Percentiles rank a stretch among this genome's conserved stretches.
Evolutionary conservation across 2,329 filamentous ascomycete species (phyloP).

Genomic region (Colletotrichum tabaci): DNA sequence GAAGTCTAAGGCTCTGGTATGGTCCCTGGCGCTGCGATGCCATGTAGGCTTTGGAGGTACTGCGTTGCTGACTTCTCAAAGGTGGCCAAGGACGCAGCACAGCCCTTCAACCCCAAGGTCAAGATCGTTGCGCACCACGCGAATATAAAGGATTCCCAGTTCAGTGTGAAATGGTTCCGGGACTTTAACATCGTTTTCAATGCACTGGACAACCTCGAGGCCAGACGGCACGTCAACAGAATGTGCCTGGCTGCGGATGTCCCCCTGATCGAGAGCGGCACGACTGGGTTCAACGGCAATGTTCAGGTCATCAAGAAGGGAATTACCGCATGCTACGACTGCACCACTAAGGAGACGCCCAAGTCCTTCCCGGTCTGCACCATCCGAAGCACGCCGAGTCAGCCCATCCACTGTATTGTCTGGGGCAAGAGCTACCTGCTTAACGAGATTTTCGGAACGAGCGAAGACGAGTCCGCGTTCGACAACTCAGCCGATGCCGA

Average conservation of each 20-base stretch:
- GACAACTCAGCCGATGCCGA: constrained; percentile 86
- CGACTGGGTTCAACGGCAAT: constrained; percentile 97
- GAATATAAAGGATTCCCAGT: constrained; percentile 92
- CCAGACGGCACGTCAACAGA: constrained; percentile 93
- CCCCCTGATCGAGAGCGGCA: constrained; percentile 95
- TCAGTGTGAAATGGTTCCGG: constrained; percentile 91
- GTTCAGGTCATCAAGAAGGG: constrained; percentile 97
- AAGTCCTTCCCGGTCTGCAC: constrained; percentile 98
- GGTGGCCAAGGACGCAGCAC: constrained; percentile 93
- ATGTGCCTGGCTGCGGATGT: constrained; percentile 96
- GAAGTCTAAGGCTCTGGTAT: constrained; percentile 92
- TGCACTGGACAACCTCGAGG: constrained; percentile 95
- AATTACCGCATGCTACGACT: constrained; percentile 96
- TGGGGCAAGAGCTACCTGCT: constrained; percentile 98
- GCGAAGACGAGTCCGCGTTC: constrained; percentile 87
- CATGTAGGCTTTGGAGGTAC: constrained; percentile 15
- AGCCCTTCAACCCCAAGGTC: constrained; percentile 89
- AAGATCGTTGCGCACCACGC: constrained; percentile 91
- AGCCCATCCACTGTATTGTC: constrained; percentile 98
- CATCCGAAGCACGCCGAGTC: constrained; percentile 94
- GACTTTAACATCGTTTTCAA: constrained; percentile 93
- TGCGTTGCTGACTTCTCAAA: constrained; percentile 53
- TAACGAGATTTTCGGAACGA: constrained; percentile 93
- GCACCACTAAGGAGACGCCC: constrained; percentile 88
- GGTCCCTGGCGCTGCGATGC: constrained; percentile 49